Base-by-base conservation (phyloP, 495 filamentous ascomycete species). In the Hypoxylon intermedium region DNA sequence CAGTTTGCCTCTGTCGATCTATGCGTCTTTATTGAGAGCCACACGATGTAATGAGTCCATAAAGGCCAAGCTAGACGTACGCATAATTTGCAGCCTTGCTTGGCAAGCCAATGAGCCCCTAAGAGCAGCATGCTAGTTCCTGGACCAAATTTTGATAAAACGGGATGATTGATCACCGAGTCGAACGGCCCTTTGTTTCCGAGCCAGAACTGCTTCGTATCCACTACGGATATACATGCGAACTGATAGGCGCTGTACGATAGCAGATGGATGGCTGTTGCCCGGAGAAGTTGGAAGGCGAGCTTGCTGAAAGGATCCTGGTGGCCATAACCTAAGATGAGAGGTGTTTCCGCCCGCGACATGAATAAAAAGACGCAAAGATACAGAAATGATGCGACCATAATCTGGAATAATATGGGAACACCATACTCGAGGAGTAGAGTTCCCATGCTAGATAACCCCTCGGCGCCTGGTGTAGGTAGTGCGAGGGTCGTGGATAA, bases 201-300 rank as follows among this genome's bases (percentile, higher is more conserved):
- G 3, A 16, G 26, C 38, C 11, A 24, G 11, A 9, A 30, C 0
- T 24, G 3, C 9, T 41, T 40, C 15, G 26, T 12, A 3, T 37
- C 24, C 6, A 24, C 20, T 4, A 58, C 38, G 23, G 28, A 31
- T 9, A 51, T 13, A 7, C 31, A 63, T n/a, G 51, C 49, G 1
- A 67, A 6, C 15, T 70, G 67, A 36, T 70, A 67, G 0, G 60
- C 63, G 3, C 63, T 70, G 21, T 67, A 67, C 15, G 67, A 42
- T n/a, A 70, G 24, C 6, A 70, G 19, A 15, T 70, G 67, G 49
- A 59, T 56, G 1, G 56, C 28, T 0, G 60, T 65, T 6, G 67
- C 67, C 23, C 67, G 64, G 19, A 67, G 41, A 23, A 70, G 60
- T 2, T 67, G 44, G 31, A 38, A 44, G 0, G 24, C 21, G 5